Base-by-base conservation (phyloP, 192 early-diverging fungal genomes). In the Backusella tarrabulga region DNA sequence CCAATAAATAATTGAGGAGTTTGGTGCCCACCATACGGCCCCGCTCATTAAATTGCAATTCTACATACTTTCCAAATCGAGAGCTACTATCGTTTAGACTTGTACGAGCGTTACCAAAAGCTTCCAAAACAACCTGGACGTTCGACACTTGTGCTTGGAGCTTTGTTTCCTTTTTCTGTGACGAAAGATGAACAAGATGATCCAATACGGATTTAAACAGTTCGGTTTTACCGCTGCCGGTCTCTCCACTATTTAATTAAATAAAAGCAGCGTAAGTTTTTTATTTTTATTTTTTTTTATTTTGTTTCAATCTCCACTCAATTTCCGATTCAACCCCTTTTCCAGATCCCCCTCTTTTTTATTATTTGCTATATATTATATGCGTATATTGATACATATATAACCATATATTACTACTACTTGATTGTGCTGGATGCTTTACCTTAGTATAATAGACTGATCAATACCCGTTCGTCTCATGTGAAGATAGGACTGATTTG, bases 11-110 rank as follows among this genome's bases (percentile, higher is more conserved):
- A 80, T 95, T 92, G 79, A 97, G 86, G 76, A 91, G 88, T 81
- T 94, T 96, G 19, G 93, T 91, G 8, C 97, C 97, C 21, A 96
- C 88, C 74, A 97, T 88, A 46, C 92, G 92, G 9, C 95, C 95
- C n/a, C 94, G 91, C 81, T 94, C 94, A 81, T 96, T 94, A 77
- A 96, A 98, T 78, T 97, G 95, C 54, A 98, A 83, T 88, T 97
- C 95, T 4, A 92, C 92, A 76, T 94, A 96, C 70, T 91, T 89
- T 12, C 93, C 95, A 68, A 94, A 92, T 42, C 95, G 90, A 32
- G 96, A 96, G 6, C 95, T 94, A 81, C 96, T 93, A 70, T 86
- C 80, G 81, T 95, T 94, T 56, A 83, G 78, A 52, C 85, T 74
- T 5, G 95, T 95, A 77, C 91, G 90, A 46, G 95, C 94, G 68